A percentile compares a stretch with the other conserved stretches of the same genome.
Conservation (phyloP, 106 monocot genomes). For the Acanthochlamys bracteata region DNA sequence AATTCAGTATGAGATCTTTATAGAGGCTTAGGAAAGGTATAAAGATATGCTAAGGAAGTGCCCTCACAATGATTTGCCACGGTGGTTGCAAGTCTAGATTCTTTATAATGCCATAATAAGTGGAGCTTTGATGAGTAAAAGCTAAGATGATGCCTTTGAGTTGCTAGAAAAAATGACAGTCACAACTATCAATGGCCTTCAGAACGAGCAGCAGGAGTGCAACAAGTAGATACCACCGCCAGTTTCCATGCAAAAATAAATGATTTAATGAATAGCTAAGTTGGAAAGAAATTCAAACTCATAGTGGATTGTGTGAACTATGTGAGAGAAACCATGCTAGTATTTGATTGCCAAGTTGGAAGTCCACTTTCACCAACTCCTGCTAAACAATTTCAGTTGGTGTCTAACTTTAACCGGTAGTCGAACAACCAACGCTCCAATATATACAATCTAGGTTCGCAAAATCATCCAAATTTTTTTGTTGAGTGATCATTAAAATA, state of each 20-base stretch:
- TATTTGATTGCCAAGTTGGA: too few species aligned
- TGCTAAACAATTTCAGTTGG: background rate
- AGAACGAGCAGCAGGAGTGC: background rate
- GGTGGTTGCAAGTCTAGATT: background rate
- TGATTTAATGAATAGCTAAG: too few species aligned
- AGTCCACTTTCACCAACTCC: background rate
- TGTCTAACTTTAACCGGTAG: background rate
- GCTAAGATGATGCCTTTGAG: background rate
- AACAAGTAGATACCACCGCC: background rate
- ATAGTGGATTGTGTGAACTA: background rate
- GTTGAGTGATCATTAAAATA: background rate
- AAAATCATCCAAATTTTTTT: conserved; percentile 3
- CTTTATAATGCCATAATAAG: background rate
- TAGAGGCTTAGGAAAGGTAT: conserved; percentile 4
- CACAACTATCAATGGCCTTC: conserved; percentile 1
- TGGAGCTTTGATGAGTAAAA: background rate
- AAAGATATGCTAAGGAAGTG: conserved; percentile 7
- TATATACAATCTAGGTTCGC: background rate
- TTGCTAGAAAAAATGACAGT: background rate
- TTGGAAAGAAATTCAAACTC: background rate
- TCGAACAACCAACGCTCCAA: background rate
- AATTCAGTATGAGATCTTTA: background rate
- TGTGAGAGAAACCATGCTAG: background rate
- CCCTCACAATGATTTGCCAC: background rate
- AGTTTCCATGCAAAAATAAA: background rate